phyloP scores from a whole-genome alignment of 805 yeast species.

The Wickerhamomyces mucosus region DNA sequence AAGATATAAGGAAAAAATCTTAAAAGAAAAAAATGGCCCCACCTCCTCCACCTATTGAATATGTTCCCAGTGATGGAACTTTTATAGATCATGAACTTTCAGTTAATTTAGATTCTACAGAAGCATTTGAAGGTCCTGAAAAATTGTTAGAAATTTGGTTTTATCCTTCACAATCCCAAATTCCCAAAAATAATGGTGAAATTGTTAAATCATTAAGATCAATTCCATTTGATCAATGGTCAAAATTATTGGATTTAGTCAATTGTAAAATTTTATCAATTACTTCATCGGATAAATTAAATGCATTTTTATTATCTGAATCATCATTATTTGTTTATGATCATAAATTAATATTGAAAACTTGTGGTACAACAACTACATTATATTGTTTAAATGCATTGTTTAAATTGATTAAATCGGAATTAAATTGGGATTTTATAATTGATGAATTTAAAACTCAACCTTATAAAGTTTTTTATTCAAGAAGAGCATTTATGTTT shows the following conservation, averaged over 20 bases:
- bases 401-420: constrained; percentile 37
- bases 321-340: constrained; percentile 84
- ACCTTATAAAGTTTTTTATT: constrained; percentile 71
- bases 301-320: constrained; percentile 82
- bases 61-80: constrained; percentile 29
- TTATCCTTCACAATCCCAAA: constrained; percentile 36
- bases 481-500: constrained; percentile 88
- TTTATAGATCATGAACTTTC: constrained; percentile 76
- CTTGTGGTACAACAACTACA: constrained; percentile 95
- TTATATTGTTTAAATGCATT: constrained; percentile 64
- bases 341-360: constrained; percentile 77
- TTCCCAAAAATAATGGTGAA: constrained; percentile 22
- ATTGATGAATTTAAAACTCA: constrained; percentile 15
- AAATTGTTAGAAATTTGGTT: constrained; percentile 89
- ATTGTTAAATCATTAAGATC: constrained; percentile 54
- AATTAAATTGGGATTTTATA: constrained; percentile 33
- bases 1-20: no score
- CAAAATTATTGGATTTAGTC: constrained; percentile 64
- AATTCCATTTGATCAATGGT: constrained; percentile 63
- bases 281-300: constrained; percentile 54
- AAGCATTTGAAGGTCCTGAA: constrained; percentile 97
- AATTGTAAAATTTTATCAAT: constrained; percentile 83
- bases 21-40: no score
- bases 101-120: constrained; percentile 72
- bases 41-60: constrained; percentile 29